Evolutionary conservation across 192 early-diverging fungal genomes (phyloP).

Genomic region (Backusella parvicylindrica): DNA sequence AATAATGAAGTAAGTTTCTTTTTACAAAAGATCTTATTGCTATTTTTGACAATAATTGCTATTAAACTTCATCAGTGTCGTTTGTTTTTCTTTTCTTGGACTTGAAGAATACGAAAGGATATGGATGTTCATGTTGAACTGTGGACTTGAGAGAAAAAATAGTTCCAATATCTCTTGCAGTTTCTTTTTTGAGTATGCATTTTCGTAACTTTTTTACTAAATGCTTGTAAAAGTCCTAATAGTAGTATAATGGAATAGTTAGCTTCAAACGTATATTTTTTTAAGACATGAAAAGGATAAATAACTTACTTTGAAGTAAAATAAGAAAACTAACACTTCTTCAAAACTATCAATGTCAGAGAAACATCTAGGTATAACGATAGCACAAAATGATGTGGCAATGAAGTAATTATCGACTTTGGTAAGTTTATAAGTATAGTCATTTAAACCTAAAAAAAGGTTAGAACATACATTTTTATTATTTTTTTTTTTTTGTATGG

Average conservation of each 20-base stretch:
- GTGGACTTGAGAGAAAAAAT: conserved; percentile 2
- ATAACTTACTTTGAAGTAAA: not conserved
- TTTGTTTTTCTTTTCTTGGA: not conserved
- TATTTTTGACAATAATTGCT: not conserved
- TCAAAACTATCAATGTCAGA: not conserved
- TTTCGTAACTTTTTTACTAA: not conserved
- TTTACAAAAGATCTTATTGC: conserved; percentile 1
- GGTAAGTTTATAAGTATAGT: no score
- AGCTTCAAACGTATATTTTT: not conserved
- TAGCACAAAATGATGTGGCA: no score
- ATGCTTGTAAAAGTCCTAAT: no score
- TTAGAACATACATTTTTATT: no score
- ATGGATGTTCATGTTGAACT: conserved; percentile 1
- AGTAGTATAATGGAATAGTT: no score
- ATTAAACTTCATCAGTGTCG: not conserved
- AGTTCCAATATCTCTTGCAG: not conserved
- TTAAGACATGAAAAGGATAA: not conserved
- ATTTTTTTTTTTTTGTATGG: no score
- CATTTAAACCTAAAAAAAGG: no score
- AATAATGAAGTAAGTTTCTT: conserved; percentile 2
- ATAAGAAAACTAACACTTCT: not conserved
- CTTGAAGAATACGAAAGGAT: not conserved
- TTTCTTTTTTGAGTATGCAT: not conserved
- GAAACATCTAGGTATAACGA: conserved; percentile 5
- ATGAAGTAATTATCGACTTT: no score